Evolutionary conservation across 2,329 filamentous ascomycete genomes (phyloP).

Genomic region (Pseudovirgaria hyperparasitica): DNA sequence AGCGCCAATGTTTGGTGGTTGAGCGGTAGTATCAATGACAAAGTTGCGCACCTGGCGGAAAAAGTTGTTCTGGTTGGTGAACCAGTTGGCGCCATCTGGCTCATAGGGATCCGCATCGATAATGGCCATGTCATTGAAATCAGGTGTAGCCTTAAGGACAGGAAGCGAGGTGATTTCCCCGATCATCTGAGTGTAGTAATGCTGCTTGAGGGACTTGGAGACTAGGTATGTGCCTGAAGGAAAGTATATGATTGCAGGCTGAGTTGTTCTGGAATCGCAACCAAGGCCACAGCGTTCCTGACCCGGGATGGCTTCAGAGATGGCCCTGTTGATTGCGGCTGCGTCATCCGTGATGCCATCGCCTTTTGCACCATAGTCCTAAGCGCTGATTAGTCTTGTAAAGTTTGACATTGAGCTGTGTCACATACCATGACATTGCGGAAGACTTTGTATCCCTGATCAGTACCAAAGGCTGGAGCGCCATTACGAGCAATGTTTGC

Average conservation of each 20-base stretch:
- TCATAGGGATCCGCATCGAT: conserved; percentile 83
- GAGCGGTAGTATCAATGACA: conserved; percentile 33
- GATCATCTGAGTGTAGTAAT: conserved; percentile 89
- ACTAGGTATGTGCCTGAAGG: conserved; percentile 77
- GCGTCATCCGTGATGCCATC: conserved; percentile 71
- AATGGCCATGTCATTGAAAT: conserved; percentile 73
- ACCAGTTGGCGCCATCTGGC: conserved; percentile 35
- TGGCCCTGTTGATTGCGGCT: conserved; percentile 72
- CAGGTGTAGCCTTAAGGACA: conserved; percentile 50
- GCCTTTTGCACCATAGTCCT: conserved; percentile 32
- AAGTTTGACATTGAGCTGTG: too few relatives aligned
- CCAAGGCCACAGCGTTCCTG: conserved; percentile 66
- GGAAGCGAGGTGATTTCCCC: conserved; percentile 65
- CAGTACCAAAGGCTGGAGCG: conserved; percentile 47
- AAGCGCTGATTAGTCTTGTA: too few relatives aligned
- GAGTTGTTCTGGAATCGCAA: conserved; percentile 75
- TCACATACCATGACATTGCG: conserved; percentile 41
- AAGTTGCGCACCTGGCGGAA: conserved; percentile 43
- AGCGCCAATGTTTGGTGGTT: conserved; percentile 16
- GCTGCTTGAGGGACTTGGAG: conserved; percentile 64
- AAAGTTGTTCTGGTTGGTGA: conserved; percentile 43
- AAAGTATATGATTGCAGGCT: conserved; percentile 84
- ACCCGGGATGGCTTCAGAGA: conserved; percentile 62
- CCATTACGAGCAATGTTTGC: conserved; percentile 57
- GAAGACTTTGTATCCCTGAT: conserved; percentile 47